Evolutionary conservation across 1,139 yeast species (phyloP), one percentile per base, ranked within the genome.

Genomic region (Pichia inconspicua): DNA sequence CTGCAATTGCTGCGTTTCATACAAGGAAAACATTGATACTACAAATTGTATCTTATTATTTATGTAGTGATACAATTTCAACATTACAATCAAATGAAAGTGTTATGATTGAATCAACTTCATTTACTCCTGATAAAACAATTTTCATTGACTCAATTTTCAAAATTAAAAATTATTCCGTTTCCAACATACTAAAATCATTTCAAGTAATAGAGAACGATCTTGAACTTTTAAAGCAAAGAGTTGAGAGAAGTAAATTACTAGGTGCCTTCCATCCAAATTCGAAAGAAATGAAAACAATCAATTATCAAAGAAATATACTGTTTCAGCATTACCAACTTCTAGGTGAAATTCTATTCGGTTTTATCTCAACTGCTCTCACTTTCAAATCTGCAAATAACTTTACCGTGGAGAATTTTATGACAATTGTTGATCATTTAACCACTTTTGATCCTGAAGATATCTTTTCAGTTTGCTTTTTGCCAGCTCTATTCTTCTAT

Each of bases 1-100:
- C 82, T 32, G 95, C 92, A 1, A 74, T 82, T 55, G 77, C 84
- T n/a, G 72, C 79, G 7, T 88, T 77, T 61, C 86, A 80, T 60
- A 67, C 78, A 48, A 74, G 97, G 56, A 74, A 82, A 46, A 84
- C 80, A 59, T 84, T 78, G 56, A 80, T 89, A 22, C 65, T 90
- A 44, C 86, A 84, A 57, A 78, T 87, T 36, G 71, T 82, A 25
- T 80, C 86, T 8, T 85, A 74, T 59, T 66, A 81, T 39, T 64
- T 80, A 28, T 60, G 62, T 47, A 41, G 42, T 34, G 25, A 19
- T 10, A n/a, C 46, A 15, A 32, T 14, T 25, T 27, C 32, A 17
- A 22, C 27, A 2, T 10, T 27, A 32, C 19, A 9, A 10, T 15
- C 19, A 15, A 27, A 25, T 22, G 30, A 39, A 25, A n/a, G 19